Evolutionary conservation across 2,329 filamentous ascomycete genomes (phyloP).

Genomic region (Claviceps purpurea): DNA sequence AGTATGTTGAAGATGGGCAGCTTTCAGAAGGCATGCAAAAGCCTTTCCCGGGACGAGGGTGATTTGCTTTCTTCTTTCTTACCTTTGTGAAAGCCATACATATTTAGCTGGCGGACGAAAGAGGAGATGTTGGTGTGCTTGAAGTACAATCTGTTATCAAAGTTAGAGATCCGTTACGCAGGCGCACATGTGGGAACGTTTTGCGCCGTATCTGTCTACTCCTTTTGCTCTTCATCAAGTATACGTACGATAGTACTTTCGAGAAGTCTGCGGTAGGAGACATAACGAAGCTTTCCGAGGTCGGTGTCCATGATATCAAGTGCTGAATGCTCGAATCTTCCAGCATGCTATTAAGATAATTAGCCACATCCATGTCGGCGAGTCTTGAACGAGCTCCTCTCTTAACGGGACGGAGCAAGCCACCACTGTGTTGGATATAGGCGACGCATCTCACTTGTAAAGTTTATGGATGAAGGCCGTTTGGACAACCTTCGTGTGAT

Average conservation of each 20-base stretch:
- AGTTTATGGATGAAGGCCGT: slow-evolving; percentile 98
- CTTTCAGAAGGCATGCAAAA: not conserved
- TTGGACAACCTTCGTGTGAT: slow-evolving; percentile 95
- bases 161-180: slow-evolving; percentile 6
- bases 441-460: slow-evolving; percentile 65
- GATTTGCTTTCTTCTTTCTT: slow-evolving; percentile 1
- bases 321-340: slow-evolving; percentile 89
- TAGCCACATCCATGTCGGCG: not conserved
- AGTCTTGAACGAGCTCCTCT: too few species aligned
- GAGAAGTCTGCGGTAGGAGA: slow-evolving; percentile 95
- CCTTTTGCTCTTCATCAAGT: not conserved
- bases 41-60: not conserved
- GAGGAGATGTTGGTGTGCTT: slow-evolving; percentile 99
- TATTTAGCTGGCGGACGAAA: slow-evolving; percentile 94
- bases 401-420: not conserved
- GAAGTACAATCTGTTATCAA: slow-evolving; percentile 72
- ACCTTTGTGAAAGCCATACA: slow-evolving; percentile 99
- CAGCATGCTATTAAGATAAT: slow-evolving; percentile 59
- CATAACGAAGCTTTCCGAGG: slow-evolving; percentile 97
- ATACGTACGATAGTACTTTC: slow-evolving; percentile 84
- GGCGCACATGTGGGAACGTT: not conserved
- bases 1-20: not conserved
- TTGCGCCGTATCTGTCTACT: not conserved
- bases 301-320: slow-evolving; percentile 88
- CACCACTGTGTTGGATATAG: not conserved